Evolutionary conservation across 83 land plant genomes (phyloP), one percentile per base, ranked within the genome.

Genomic region (Picea mariana): DNA sequence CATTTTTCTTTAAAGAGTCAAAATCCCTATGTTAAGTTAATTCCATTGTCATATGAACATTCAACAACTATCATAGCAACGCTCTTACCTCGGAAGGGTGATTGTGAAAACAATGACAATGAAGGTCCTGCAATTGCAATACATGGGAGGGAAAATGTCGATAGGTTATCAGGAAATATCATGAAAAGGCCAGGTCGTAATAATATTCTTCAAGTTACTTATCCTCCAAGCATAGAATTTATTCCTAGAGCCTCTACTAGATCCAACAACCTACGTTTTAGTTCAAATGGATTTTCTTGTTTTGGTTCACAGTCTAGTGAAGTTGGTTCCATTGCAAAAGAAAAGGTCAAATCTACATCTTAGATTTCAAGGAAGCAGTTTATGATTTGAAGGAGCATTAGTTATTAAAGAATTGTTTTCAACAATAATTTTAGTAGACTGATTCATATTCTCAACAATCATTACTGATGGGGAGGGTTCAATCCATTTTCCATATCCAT

Each of bases 251-350:
- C 12, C 49, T 40, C 49, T 40, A 47, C 9, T 8, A 1, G 59
- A 55, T 3, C 16, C 59, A 3, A 55, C 59, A 55, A 13, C 3
- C 16, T 16, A 13, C 3, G 59, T 55, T 55, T 13, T 55, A 55
- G 59, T 55, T 3, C 16, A 55, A 55, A 13, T 55, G 16, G 16
- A 0, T 55, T 16, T 55, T 16, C 26, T 47, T 59, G 31, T 78
- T 60, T 21, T 18, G 27, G 18, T 58, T 78, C 55, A 26, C 42
- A 60, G 42, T 17, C 21, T 15, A 3, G 18, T 60, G 63, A 59
- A 15, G 64, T 0, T 78, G 76, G 69, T 81, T 82, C 83, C 69
- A 83, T 21, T 83, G 84, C 84, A 71, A 91, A 88, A 49, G 82
- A 85, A 78, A 84, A 90, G 82, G 81, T 92, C 38, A 34, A 34